Evolutionary conservation across 805 yeast genomes (phyloP).

Genomic region (Brettanomyces anomalus): DNA sequence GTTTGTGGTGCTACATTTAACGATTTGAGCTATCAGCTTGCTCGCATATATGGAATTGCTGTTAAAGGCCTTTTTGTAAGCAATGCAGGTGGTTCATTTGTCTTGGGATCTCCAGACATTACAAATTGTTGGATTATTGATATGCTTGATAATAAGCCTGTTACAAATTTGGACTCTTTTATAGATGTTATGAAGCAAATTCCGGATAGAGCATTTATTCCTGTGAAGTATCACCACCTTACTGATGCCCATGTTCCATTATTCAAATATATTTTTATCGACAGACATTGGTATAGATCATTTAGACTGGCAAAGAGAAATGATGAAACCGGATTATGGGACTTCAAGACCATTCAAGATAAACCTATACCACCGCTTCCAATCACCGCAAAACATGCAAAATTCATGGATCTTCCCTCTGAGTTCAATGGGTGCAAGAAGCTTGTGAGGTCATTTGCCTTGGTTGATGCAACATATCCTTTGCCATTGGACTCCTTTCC

Average conservation of each 20-base stretch:
- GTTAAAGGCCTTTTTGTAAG: slow-evolving; percentile 77
- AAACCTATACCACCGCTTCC: slow-evolving; percentile 51
- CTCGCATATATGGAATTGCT: slow-evolving; percentile 75
- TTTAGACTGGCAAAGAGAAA: slow-evolving; percentile 61
- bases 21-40: slow-evolving; percentile 80
- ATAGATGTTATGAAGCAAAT: slow-evolving; percentile 68
- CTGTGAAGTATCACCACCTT: slow-evolving; percentile 66
- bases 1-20: slow-evolving; percentile 86
- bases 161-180: slow-evolving; percentile 67
- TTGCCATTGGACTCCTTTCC: slow-evolving; percentile 71
- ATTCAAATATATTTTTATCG: slow-evolving; percentile 59
- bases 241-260: slow-evolving; percentile 71
- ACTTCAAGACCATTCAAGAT: slow-evolving; percentile 42
- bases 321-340: slow-evolving; percentile 50
- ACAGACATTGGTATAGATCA: slow-evolving; percentile 76
- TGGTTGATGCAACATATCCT: slow-evolving; percentile 56
- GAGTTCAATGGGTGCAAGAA: slow-evolving; percentile 44
- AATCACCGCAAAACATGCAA: slow-evolving; percentile 52
- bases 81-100: slow-evolving; percentile 72
- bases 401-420: slow-evolving; percentile 59
- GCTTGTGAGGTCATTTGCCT: slow-evolving; percentile 61
- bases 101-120: slow-evolving; percentile 40
- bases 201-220: slow-evolving; percentile 68
- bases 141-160: slow-evolving; percentile 63
- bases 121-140: slow-evolving; percentile 76